Base-by-base conservation (phyloP, 2,329 filamentous ascomycete genomes). In the Aspergillus tamarii region DNA sequence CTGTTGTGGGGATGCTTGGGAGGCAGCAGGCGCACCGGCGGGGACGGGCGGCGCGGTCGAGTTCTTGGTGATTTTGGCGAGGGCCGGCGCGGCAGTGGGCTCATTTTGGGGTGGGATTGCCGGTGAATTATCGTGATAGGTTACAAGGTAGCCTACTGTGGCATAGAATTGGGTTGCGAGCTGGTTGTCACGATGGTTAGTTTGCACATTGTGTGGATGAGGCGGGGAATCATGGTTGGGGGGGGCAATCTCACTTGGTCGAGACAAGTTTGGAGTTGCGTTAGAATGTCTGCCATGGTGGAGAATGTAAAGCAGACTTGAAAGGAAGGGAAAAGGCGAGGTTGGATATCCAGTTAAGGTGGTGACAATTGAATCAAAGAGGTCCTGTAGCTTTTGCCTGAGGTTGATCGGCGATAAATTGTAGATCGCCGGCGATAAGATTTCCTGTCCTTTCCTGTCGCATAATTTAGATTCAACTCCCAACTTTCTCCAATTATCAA, bases 131-230 rank as follows among this genome's bases (percentile, higher is more conserved):
- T 79, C 81, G 72, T 80, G 81, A 73, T 81, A 82, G 62, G 75
- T 80, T 60, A 73, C 79, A 62, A 83, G 75, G 70, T 84, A 84
- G 73, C 79, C 78, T 61, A 84, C 74, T 36, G 81, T 83, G 60
- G 82, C 81, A 73, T 83, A 84, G 78, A 83, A 82, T 76, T 84
- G 82, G 55, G 81, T 83, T 70, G 81, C 80, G 36, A 84, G 79
- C 79, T 82, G 62, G 60, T 57, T 34, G 53, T 53, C 57, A 61
- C 48, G 56, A 28, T 28, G 30, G 43, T 66, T 60, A 52, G 50
- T 26, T 62, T 23, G 26, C 43, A 30, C 30, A 26, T 58, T 41
- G 59, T 46, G n/a, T 16, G 32, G 53, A 19, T 21, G 57, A 7
- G 53, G 8, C 26, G 50, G 53, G 30, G 32, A 30, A 50, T 7